These are phyloP conservation scores for Verticillium isaacii DNA, from an alignment of 2,329 filamentous ascomycete genomes.

Conservation along the genomic window DNA sequence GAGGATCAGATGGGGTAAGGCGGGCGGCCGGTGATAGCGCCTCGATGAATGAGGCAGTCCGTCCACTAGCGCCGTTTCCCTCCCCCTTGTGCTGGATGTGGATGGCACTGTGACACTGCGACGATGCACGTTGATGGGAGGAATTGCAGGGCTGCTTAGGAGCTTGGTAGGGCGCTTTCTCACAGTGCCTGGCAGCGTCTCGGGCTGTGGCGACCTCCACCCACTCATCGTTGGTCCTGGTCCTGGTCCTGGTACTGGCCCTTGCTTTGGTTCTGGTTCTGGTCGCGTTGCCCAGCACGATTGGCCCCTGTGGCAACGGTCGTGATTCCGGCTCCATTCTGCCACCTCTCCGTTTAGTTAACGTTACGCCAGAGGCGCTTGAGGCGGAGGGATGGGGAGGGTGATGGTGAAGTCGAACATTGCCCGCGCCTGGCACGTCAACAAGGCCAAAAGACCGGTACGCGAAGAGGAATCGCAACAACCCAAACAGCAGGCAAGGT, in stretches of 20 bases:
- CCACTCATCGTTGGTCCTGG: background rate
- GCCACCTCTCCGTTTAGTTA: background rate
- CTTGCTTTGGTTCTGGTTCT: background rate
- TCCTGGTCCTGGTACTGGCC: too few relatives aligned
- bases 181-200: background rate
- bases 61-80: background rate
- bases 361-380: background rate
- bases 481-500: too few relatives aligned
- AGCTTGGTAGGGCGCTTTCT: background rate
- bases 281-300: background rate
- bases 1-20: background rate
- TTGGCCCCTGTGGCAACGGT: background rate
- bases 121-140: background rate
- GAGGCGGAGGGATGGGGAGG: background rate
- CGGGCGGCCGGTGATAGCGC: background rate
- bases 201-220: background rate
- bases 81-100: too few relatives aligned
- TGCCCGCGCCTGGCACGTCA: too few relatives aligned
- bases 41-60: background rate
- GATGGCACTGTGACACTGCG: background rate
- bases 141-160: background rate
- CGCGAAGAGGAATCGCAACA: too few relatives aligned
- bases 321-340: background rate
- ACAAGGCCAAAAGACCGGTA: too few relatives aligned
- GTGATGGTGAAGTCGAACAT: too few relatives aligned